Evolutionary conservation across 805 yeast genomes (phyloP).

Genomic region (Candida broadrunensis): DNA sequence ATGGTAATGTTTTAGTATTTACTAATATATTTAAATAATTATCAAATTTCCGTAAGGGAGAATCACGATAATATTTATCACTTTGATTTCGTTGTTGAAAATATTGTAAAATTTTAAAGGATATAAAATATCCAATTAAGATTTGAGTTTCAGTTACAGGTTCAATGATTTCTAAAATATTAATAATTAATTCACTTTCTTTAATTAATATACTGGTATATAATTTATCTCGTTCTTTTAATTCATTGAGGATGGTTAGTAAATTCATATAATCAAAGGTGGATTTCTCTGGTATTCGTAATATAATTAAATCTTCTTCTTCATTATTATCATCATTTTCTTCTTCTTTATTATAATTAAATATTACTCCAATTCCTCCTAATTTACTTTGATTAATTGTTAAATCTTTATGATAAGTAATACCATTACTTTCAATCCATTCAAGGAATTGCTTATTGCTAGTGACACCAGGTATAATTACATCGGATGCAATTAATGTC

Average conservation of each 20-base stretch:
- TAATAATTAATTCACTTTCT: constrained; percentile 19
- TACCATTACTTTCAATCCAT: constrained; percentile 10
- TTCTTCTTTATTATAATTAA: constrained; percentile 4
- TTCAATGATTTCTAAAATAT: constrained; percentile 15
- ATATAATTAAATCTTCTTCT: constrained; percentile 11
- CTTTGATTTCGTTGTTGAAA: neutral
- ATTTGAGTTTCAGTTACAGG: constrained; percentile 29
- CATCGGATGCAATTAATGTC: too few relatives aligned
- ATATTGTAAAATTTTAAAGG: constrained; percentile 14
- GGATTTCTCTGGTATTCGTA: constrained; percentile 16
- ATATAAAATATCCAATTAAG: constrained; percentile 20
- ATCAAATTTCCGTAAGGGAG: constrained; percentile 8
- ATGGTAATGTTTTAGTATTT: constrained; percentile 11
- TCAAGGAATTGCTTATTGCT: constrained; percentile 5
- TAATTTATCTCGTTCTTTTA: constrained; percentile 13
- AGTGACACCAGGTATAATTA: constrained; percentile 8
- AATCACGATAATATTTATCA: constrained; percentile 1
- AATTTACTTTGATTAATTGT: constrained; percentile 16
- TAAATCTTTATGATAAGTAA: constrained; percentile 13
- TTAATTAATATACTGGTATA: constrained; percentile 8
- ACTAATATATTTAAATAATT: constrained; percentile 17
- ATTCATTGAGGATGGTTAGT: constrained; percentile 12
- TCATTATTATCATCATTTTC: neutral
- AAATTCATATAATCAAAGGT: constrained; percentile 20
- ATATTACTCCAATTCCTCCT: constrained; percentile 33